phyloP scores from a whole-genome alignment of 164 flowering plant genomes.

The grape (Vitis vinifera) region ASM3070453v1 NC_081811.1:21784001-21784500 shows the following conservation, averaged over 20 bases:
- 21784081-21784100: constrained; percentile 84
- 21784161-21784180: constrained; percentile 87
- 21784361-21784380: not conserved
- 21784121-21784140: constrained; percentile 80
- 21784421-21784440: not conserved
- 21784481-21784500: too few relatives aligned
- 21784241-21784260: not conserved
- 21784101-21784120: constrained; percentile 71
- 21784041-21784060: constrained; percentile 96
- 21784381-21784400: not conserved
- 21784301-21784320: not conserved
- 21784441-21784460: too few relatives aligned
- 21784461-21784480: too few relatives aligned
- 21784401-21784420: not conserved
- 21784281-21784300: not conserved
- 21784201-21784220: constrained; percentile 89
- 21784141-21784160: constrained; percentile 97
- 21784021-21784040: constrained; percentile 62
- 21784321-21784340: not conserved
- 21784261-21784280: not conserved
- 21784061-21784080: constrained; percentile 85
- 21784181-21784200: constrained; percentile 93
- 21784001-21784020: not conserved
- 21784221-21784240: constrained; percentile 6
- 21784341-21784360: not conserved